Conservation (phyloP, 2,329 filamentous ascomycete genomes). For the Aspergillus terreus region DNA sequence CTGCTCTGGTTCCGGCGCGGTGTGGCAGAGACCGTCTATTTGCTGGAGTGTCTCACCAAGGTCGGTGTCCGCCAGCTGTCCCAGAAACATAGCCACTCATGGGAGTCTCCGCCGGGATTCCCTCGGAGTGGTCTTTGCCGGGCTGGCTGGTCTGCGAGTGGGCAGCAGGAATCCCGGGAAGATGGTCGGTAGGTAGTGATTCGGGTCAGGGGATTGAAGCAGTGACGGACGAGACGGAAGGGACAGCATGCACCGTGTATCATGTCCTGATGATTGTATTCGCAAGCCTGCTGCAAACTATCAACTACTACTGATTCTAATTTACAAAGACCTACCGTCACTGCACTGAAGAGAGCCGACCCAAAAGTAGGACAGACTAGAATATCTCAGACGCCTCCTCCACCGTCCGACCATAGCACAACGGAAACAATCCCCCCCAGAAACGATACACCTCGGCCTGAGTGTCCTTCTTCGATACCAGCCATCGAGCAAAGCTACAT, state of each 20-base stretch:
- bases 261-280: no score
- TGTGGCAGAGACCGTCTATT: not conserved
- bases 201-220: not conserved
- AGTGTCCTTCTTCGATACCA: slow-evolving; percentile 22
- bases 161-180: not conserved
- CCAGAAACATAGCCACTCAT: slow-evolving; percentile 18
- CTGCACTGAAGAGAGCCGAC: not conserved
- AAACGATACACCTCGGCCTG: slow-evolving; percentile 24
- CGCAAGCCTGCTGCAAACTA: not conserved
- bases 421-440: slow-evolving; percentile 30
- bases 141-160: not conserved
- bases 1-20: not conserved
- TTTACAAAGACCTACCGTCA: not conserved
- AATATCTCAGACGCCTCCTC: slow-evolving; percentile 25
- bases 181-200: not conserved
- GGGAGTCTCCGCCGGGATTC: not conserved
- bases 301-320: not conserved
- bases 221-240: not conserved
- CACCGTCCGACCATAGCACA: slow-evolving; percentile 30
- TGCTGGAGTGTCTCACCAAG: not conserved
- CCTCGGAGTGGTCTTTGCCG: not conserved
- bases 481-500: slow-evolving; percentile 28
- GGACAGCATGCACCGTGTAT: no score
- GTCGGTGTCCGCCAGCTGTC: not conserved
- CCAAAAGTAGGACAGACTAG: slow-evolving; percentile 7